Conservation (phyloP, 148 eudicot species). For the Fagopyrum homotropicum region DNA sequence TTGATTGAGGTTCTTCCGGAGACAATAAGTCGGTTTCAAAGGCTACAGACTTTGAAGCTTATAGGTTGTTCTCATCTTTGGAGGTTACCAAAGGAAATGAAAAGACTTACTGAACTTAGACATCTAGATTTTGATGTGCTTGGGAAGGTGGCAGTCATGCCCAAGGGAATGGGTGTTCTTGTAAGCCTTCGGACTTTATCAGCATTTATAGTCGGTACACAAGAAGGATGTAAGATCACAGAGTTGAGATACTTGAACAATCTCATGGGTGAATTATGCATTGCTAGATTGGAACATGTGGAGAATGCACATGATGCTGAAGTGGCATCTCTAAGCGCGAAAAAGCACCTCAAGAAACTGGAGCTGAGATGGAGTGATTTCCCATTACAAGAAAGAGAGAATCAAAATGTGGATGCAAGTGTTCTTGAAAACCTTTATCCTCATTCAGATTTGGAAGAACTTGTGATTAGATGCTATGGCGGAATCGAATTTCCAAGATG, state of each 20-base stretch:
- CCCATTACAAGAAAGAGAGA: not conserved
- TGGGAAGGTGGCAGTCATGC: not conserved
- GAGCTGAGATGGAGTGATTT: constrained; percentile 26
- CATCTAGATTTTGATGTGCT: constrained; percentile 4
- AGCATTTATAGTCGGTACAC: constrained; percentile 25
- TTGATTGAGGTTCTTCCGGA: not conserved
- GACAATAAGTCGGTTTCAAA: not conserved
- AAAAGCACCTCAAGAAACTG: constrained; percentile 10
- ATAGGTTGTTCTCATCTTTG: not conserved
- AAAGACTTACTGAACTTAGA: not conserved
- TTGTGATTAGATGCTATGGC: constrained; percentile 14
- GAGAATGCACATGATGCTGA: constrained; percentile 15
- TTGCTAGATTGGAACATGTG: constrained; percentile 29
- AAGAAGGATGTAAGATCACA: constrained; percentile 17
- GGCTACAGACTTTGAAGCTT: not conserved
- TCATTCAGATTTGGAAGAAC: constrained; percentile 18
- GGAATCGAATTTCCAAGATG: constrained; percentile 27
- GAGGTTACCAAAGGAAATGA: not conserved
- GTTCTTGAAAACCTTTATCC: constrained; percentile 23
- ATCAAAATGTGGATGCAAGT: not conserved
- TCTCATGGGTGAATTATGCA: constrained; percentile 25
- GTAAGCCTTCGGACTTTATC: constrained; percentile 19
- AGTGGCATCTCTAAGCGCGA: constrained; percentile 11
- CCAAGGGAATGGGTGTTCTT: not conserved
- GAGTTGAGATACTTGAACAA: constrained; percentile 24